Evolutionary conservation across 305 asterid species (phyloP).

Genomic region (Ruellia speciosa): DNA sequence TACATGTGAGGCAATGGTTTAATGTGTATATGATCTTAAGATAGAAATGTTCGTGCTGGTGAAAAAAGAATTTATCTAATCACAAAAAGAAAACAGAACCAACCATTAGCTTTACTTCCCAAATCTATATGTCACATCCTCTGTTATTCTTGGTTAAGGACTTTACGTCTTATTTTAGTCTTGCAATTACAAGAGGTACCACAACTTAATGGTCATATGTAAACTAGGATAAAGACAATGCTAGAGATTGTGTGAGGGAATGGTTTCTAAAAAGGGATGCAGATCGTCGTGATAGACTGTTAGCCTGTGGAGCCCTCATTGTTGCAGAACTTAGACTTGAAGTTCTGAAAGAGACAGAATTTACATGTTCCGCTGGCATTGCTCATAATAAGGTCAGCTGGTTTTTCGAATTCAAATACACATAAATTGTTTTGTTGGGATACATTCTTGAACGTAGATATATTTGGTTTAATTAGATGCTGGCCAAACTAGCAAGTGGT

Average conservation of each 20-base stretch:
- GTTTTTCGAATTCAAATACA: slow-evolving; percentile 1
- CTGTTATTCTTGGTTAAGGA: background rate
- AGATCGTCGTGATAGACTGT: slow-evolving; percentile 60
- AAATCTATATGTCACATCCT: background rate
- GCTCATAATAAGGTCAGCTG: slow-evolving; percentile 87
- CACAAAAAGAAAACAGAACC: background rate
- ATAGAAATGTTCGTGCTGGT: too few relatives aligned
- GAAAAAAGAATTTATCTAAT: too few relatives aligned
- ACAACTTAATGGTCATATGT: slow-evolving; percentile 7
- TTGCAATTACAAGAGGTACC: slow-evolving; percentile 15
- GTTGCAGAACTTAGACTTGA: slow-evolving; percentile 81
- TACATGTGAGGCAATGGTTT: background rate
- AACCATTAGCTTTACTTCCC: too few relatives aligned
- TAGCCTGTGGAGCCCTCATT: slow-evolving; percentile 85
- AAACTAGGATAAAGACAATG: slow-evolving; percentile 42
- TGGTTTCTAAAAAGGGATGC: slow-evolving; percentile 55
- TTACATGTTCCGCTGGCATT: slow-evolving; percentile 89
- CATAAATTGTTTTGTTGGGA: background rate
- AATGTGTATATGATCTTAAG: background rate
- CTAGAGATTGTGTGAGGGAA: slow-evolving; percentile 41
- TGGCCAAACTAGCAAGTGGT: slow-evolving; percentile 92
- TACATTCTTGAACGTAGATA: background rate
- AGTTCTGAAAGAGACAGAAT: slow-evolving; percentile 73
- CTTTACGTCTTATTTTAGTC: slow-evolving; percentile 15
- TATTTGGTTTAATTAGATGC: slow-evolving; percentile 53